Evolutionary conservation across 305 asterid species (phyloP).

Genomic region (Fraxinus sp.): DNA sequence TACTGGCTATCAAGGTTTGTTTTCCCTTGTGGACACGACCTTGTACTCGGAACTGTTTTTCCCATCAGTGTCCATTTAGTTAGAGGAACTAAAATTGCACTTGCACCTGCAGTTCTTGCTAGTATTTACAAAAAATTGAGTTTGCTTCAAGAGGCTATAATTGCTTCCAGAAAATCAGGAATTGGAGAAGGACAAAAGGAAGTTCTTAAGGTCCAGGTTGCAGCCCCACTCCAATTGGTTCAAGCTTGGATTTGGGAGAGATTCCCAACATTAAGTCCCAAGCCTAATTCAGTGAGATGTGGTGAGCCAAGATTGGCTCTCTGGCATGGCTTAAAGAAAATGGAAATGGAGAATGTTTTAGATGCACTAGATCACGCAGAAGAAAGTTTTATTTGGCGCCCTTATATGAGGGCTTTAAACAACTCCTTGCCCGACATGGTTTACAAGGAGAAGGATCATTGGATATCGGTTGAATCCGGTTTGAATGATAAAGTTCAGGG

Average conservation of each 20-base stretch:
- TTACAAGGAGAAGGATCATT: conserved; percentile 21
- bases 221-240: conserved; percentile 35
- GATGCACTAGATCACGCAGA: conserved; percentile 5
- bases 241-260: conserved; percentile 55
- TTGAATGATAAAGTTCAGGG: conserved; percentile 13
- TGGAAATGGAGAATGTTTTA: neutral
- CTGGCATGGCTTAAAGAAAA: conserved; percentile 26
- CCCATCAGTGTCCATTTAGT: conserved; percentile 37
- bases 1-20: conserved; percentile 18
- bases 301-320: conserved; percentile 30
- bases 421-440: neutral
- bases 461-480: neutral
- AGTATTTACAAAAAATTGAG: conserved; percentile 35
- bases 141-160: conserved; percentile 22
- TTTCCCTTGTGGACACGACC: conserved; percentile 14
- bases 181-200: neutral
- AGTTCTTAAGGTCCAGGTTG: conserved; percentile 2
- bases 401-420: conserved; percentile 17
- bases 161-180: neutral
- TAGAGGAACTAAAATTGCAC: conserved; percentile 36
- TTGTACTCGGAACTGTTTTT: conserved; percentile 15
- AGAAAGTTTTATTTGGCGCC: conserved; percentile 34
- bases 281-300: neutral
- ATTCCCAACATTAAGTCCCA: conserved; percentile 24
- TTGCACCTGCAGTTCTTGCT: conserved; percentile 45